Evolutionary conservation across 2,329 filamentous ascomycete species (phyloP).

Genomic region (Fusarium brachygibbosum): DNA sequence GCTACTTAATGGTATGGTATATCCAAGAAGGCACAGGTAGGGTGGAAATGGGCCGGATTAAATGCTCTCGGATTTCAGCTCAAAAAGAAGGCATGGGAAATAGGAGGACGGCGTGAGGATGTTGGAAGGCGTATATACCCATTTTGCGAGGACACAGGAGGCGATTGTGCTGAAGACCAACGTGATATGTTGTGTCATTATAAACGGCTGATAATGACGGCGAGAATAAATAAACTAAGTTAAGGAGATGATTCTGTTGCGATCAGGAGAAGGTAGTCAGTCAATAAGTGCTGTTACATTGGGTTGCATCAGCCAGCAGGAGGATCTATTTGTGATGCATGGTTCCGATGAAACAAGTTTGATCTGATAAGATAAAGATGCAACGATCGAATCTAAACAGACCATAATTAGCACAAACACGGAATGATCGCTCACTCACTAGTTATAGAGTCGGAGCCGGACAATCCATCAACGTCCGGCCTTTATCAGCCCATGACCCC

Average conservation of each 20-base stretch:
- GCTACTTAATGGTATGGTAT: conserved; percentile 42
- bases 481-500: neutral
- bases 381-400: neutral
- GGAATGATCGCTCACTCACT: too few relatives aligned
- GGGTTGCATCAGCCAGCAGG: neutral
- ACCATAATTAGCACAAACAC: neutral
- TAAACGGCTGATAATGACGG: neutral
- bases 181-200: conserved; percentile 1
- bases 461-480: conserved; percentile 28
- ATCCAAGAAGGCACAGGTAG: conserved; percentile 8
- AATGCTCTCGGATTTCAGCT: conserved; percentile 22
- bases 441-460: conserved; percentile 46
- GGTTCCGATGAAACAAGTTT: neutral
- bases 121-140: conserved; percentile 53
- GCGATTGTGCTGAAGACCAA: conserved; percentile 16
- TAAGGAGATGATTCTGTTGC: neutral
- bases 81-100: conserved; percentile 22
- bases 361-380: conserved; percentile 30
- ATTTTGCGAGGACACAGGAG: conserved; percentile 44
- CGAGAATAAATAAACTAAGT: neutral
- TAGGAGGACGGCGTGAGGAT: conserved; percentile 34
- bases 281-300: neutral
- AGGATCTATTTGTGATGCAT: neutral
- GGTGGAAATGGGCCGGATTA: conserved; percentile 23
- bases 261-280: too few relatives aligned